Conservation (phyloP, 2,329 filamentous ascomycete genomes). For the Epichloe brachyelytri region DNA sequence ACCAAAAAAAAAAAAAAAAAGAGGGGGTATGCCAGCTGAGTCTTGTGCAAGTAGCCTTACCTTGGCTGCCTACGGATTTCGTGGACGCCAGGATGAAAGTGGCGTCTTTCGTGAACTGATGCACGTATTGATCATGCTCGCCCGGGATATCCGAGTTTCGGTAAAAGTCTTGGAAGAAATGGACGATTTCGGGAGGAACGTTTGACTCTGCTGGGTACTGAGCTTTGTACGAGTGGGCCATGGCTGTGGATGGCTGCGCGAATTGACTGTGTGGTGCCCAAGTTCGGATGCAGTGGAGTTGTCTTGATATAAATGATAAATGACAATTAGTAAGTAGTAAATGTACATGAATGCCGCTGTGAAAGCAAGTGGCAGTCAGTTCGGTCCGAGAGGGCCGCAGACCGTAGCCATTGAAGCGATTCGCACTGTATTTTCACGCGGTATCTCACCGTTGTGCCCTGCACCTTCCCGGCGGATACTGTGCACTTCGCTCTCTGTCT, state of each 20-base stretch:
- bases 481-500: neutral
- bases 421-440: slow-evolving; percentile 5
- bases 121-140: slow-evolving; percentile 16
- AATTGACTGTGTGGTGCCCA: neutral
- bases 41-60: slow-evolving; percentile 7
- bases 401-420: too few species aligned
- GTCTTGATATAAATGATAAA: too few species aligned
- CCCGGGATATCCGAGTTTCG: slow-evolving; percentile 17
- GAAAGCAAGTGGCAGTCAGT: too few species aligned
- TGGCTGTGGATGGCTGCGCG: neutral
- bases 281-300: too few species aligned
- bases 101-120: slow-evolving; percentile 16
- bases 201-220: slow-evolving; percentile 8
- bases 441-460: neutral
- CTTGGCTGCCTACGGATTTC: slow-evolving; percentile 11
- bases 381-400: too few species aligned
- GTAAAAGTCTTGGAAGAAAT: slow-evolving; percentile 20
- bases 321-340: too few species aligned
- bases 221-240: slow-evolving; percentile 9
- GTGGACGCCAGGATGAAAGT: slow-evolving; percentile 19
- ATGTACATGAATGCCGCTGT: too few species aligned
- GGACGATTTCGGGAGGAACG: slow-evolving; percentile 12
- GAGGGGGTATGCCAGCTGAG: too few species aligned
- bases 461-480: slow-evolving; percentile 3
- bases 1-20: too few species aligned